A percentile compares a stretch with the other conserved stretches of the same genome.
Evolutionary conservation across 129 eudicot genomes (phyloP).

Genomic region (Scalesia atractyloides): DNA sequence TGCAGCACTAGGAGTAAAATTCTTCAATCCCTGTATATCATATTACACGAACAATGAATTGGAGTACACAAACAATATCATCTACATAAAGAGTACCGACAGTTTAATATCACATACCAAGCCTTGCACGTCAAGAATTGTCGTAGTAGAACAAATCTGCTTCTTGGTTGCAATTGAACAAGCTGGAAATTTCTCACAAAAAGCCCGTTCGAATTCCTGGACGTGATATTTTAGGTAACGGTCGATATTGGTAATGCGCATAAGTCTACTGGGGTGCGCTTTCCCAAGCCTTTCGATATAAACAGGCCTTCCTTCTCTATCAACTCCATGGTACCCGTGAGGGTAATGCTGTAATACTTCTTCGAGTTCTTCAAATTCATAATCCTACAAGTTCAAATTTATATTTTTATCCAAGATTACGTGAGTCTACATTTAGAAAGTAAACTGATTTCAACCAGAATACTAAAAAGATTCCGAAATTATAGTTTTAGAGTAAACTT

Average conservation of each 20-base stretch:
- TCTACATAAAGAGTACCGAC: not conserved
- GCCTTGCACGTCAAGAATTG: conserved; percentile 93
- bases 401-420: conserved; percentile 6
- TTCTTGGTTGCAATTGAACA: conserved; percentile 87
- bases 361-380: conserved; percentile 74
- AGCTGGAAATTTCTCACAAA: conserved; percentile 84
- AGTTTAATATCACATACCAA: conserved; percentile 51
- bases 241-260: conserved; percentile 72
- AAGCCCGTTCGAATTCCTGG: conserved; percentile 84
- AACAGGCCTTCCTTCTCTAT: conserved; percentile 90
- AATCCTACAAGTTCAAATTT: conserved; percentile 50
- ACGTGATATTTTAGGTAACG: conserved; percentile 85
- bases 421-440: not conserved
- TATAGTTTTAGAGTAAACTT: not conserved
- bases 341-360: conserved; percentile 91
- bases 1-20: conserved; percentile 76
- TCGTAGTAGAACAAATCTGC: conserved; percentile 81
- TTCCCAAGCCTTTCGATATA: conserved; percentile 93
- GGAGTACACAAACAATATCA: not conserved
- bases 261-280: conserved; percentile 84
- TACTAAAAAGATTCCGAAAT: not conserved
- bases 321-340: conserved; percentile 98
- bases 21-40: conserved; percentile 72
- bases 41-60: not conserved
- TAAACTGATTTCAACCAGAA: not conserved